Percentiles rank a stretch among this genome's conserved stretches.
Evolutionary conservation across 2,329 filamentous ascomycete species (phyloP).

Genomic region (Thelonectria olida): DNA sequence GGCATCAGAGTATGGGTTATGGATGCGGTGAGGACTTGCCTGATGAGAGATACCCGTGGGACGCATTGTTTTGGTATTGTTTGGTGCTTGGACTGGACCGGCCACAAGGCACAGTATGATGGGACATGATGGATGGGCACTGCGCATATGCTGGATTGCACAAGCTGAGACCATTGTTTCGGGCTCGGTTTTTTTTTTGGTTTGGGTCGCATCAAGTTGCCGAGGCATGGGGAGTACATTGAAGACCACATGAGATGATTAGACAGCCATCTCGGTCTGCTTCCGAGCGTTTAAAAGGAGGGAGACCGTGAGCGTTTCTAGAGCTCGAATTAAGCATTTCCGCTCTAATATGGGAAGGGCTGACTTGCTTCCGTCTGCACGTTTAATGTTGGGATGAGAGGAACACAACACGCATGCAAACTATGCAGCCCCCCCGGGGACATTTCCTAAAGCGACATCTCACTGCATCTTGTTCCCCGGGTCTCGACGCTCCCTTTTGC

Average conservation of each 20-base stretch:
- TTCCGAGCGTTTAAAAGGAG: conserved; percentile 27
- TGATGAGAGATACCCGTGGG: conserved; percentile 3
- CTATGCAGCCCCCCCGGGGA: neutral
- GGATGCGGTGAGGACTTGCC: conserved; percentile 6
- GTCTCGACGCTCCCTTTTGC: neutral
- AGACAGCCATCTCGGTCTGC: conserved; percentile 28
- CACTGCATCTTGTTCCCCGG: neutral
- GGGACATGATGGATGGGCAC: neutral
- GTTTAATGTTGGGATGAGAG: neutral
- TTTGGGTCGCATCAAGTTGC: conserved; percentile 16
- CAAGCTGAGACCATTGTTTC: neutral
- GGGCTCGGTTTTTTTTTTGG: neutral
- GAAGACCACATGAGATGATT: conserved; percentile 11
- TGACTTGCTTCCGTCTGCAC: neutral
- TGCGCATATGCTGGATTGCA: conserved; percentile 1
- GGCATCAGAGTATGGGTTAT: conserved; percentile 1
- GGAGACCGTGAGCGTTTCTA: neutral
- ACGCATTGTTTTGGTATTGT: conserved; percentile 3
- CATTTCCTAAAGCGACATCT: neutral
- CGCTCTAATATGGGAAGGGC: neutral
- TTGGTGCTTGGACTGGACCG: neutral
- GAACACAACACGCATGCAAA: neutral
- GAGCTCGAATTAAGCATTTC: conserved; percentile 17
- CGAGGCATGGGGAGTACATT: conserved; percentile 26
- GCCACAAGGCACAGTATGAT: neutral